A percentile compares a stretch with the other conserved stretches of the same genome.
Conservation (phyloP, 2,329 filamentous ascomycete genomes). For the Neofusicoccum kwambonambiense region DNA sequence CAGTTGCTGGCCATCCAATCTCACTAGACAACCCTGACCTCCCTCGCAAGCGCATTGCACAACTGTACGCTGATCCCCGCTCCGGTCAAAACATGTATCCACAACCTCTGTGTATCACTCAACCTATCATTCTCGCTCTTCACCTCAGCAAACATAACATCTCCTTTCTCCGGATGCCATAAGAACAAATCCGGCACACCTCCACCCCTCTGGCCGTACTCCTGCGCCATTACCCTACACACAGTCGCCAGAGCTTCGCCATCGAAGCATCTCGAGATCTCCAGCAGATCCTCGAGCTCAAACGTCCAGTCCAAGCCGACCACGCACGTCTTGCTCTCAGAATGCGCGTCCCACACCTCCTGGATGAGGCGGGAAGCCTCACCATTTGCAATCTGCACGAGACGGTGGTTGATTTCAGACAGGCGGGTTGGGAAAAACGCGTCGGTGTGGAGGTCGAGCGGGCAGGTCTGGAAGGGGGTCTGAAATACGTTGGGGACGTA, state of each 20-base stretch:
- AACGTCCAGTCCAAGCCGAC: conserved; percentile 92
- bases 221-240: conserved; percentile 93
- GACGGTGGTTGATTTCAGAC: conserved; percentile 82
- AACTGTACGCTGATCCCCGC: conserved; percentile 85
- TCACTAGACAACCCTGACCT: conserved; percentile 39
- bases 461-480: conserved; percentile 90
- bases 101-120: conserved; percentile 92
- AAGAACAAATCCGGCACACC: conserved; percentile 92
- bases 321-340: conserved; percentile 74
- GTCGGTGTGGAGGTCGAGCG: conserved; percentile 88
- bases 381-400: conserved; percentile 86
- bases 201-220: conserved; percentile 81
- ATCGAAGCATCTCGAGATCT: conserved; percentile 75
- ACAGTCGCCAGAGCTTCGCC: conserved; percentile 78
- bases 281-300: conserved; percentile 71
- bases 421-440: conserved; percentile 84
- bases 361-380: conserved; percentile 66
- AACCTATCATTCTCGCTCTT: conserved; percentile 76
- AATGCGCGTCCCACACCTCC: conserved; percentile 66
- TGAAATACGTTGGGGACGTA: conserved; percentile 98
- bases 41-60: conserved; percentile 62
- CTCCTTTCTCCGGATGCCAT: conserved; percentile 59
- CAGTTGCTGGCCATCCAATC: too few relatives aligned
- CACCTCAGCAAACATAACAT: conserved; percentile 67
- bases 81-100: conserved; percentile 89